phyloP scores from a whole-genome alignment of 495 filamentous ascomycete genomes.

The Penicillium turbatum region DNA sequence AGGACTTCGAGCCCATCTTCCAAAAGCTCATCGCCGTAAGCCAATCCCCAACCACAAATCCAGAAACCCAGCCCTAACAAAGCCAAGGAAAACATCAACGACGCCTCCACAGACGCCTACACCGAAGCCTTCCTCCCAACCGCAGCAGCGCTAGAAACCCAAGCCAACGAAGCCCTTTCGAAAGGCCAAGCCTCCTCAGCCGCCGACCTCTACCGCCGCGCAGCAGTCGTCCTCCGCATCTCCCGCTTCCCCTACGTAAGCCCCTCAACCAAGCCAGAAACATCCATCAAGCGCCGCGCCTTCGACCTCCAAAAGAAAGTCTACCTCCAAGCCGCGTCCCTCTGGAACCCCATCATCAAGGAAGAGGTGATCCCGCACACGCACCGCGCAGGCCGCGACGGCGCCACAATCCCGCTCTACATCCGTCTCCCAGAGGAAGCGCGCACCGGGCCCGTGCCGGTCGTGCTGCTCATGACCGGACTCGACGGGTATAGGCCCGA shows the following conservation, averaged over 20 bases:
- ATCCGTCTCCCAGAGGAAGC: constrained; percentile 53
- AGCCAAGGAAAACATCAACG: constrained; percentile 52
- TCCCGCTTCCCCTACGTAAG: constrained; percentile 68
- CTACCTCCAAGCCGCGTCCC: constrained; percentile 54
- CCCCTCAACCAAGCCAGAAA: constrained; percentile 29
- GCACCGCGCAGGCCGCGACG: constrained; percentile 45
- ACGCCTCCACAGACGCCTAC: constrained; percentile 60
- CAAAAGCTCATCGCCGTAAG: constrained; percentile 54
- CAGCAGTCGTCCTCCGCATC: constrained; percentile 69
- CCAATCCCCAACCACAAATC: not conserved
- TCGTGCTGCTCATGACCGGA: constrained; percentile 68
- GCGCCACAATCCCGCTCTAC: constrained; percentile 59
- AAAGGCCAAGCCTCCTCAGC: constrained; percentile 43
- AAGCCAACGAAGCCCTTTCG: constrained; percentile 45
- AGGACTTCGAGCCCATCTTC: constrained; percentile 75
- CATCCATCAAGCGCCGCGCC: constrained; percentile 52
- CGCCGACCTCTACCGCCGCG: constrained; percentile 61
- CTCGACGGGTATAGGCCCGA: constrained; percentile 78
- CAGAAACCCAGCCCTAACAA: not conserved
- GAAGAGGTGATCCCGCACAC: constrained; percentile 61
- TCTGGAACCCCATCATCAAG: constrained; percentile 51
- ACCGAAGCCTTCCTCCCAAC: constrained; percentile 58
- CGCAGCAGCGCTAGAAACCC: constrained; percentile 48
- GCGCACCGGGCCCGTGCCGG: constrained; percentile 42
- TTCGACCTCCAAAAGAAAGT: constrained; percentile 65